phyloP scores from a whole-genome alignment of 2,329 filamentous ascomycete species.

The Clonostachys rosea region DNA sequence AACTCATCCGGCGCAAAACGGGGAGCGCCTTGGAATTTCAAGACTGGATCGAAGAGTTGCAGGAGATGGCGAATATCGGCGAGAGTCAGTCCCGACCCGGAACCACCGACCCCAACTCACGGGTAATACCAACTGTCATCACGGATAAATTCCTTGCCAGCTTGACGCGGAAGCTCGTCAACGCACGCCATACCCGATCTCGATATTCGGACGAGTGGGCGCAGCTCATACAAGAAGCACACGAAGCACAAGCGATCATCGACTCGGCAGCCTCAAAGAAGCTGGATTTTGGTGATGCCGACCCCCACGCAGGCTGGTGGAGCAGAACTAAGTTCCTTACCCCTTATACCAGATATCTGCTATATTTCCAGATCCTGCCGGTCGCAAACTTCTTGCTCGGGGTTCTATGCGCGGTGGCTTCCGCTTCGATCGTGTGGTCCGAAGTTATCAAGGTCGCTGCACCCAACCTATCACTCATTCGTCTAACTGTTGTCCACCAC shows the following conservation, averaged over 20 bases:
- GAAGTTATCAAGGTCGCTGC: slow-evolving; percentile 84
- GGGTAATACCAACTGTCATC: slow-evolving; percentile 70
- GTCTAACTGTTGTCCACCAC: slow-evolving; percentile 68
- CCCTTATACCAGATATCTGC: slow-evolving; percentile 75
- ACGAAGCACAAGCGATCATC: slow-evolving; percentile 73
- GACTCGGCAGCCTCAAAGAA: slow-evolving; percentile 78
- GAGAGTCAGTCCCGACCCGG: slow-evolving; percentile 48
- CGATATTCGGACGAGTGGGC: slow-evolving; percentile 87
- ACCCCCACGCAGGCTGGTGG: slow-evolving; percentile 49
- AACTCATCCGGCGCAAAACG: slow-evolving; percentile 76
- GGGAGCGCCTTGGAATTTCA: slow-evolving; percentile 71
- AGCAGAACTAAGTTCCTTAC: slow-evolving; percentile 60
- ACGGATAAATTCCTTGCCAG: slow-evolving; percentile 93
- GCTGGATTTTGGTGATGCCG: slow-evolving; percentile 66
- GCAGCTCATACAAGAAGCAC: slow-evolving; percentile 67
- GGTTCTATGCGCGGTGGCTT: slow-evolving; percentile 67
- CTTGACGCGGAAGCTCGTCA: slow-evolving; percentile 74
- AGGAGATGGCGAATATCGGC: slow-evolving; percentile 67
- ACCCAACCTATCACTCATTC: slow-evolving; percentile 68
- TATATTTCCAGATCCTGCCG: slow-evolving; percentile 72
- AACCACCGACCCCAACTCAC: slow-evolving; percentile 21
- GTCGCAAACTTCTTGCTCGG: slow-evolving; percentile 60
- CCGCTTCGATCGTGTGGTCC: slow-evolving; percentile 84
- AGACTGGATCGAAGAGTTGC: slow-evolving; percentile 95
- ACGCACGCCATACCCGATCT: slow-evolving; percentile 77